These are phyloP conservation scores for Aspergillus aculeatus DNA, from an alignment of 2,329 filamentous ascomycete genomes.

Conservation along the genomic window DNA sequence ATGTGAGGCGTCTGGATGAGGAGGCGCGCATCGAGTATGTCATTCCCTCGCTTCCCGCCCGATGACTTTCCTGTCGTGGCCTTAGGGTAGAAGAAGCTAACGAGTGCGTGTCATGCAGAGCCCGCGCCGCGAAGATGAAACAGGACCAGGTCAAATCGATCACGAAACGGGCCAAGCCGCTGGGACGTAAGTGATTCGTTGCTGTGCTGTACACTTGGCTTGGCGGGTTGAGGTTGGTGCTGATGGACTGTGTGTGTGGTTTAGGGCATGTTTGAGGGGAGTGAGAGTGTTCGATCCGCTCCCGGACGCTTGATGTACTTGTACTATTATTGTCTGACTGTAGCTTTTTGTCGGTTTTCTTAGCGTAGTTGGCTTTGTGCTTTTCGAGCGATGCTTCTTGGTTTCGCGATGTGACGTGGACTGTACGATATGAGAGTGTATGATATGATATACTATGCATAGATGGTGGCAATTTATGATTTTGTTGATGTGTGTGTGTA, in stretches of 20 bases:
- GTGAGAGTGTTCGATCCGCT: too few relatives aligned
- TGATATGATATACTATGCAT: background rate
- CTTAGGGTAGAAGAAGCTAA: background rate
- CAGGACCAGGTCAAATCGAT: conserved; percentile 64
- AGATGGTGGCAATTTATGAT: background rate
- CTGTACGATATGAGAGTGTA: background rate
- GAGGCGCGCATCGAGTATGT: conserved; percentile 62
- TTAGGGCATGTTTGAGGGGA: background rate
- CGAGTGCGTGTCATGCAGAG: conserved; percentile 28
- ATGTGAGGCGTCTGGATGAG: conserved; percentile 62
- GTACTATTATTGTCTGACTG: background rate
- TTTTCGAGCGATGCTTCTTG: background rate
- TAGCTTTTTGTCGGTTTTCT: background rate
- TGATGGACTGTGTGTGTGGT: background rate
- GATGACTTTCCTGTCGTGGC: too few relatives aligned
- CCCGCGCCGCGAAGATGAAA: conserved; percentile 66
- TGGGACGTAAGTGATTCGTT: conserved; percentile 59
- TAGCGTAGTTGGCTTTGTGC: background rate
- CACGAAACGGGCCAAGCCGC: conserved; percentile 66
- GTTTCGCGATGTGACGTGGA: background rate
- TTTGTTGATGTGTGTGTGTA: too few relatives aligned
- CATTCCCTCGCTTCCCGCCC: background rate
- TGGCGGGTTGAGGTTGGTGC: background rate
- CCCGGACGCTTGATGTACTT: background rate
- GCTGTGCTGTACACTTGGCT: background rate